These are phyloP conservation scores for Metahyphopichia silvanorum DNA, from an alignment of 805 yeast species.

Conservation along the genomic window DNA sequence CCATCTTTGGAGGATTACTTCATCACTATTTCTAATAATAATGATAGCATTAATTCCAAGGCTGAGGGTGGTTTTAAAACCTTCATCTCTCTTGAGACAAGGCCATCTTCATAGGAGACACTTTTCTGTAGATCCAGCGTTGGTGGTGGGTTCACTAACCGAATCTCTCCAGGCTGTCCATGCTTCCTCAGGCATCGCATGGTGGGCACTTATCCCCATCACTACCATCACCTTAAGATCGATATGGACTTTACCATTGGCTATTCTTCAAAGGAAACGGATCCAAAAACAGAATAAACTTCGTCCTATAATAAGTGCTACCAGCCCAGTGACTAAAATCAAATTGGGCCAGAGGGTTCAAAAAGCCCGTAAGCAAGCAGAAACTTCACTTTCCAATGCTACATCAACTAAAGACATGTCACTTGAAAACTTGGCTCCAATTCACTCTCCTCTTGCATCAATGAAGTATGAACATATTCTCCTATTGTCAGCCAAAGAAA, in stretches of 20 bases:
- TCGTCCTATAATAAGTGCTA: slow-evolving; percentile 69
- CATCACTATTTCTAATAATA: too few relatives aligned
- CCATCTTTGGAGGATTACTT: too few relatives aligned
- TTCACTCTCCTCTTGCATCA: slow-evolving; percentile 30
- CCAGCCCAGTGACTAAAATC: slow-evolving; percentile 67
- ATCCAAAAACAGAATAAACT: slow-evolving; percentile 67
- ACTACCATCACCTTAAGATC: slow-evolving; percentile 67
- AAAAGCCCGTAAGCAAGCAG: slow-evolving; percentile 23
- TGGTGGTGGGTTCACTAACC: slow-evolving; percentile 28
- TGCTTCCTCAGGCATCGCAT: slow-evolving; percentile 61
- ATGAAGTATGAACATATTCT: slow-evolving; percentile 78
- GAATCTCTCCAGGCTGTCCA: slow-evolving; percentile 48
- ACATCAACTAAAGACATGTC: background rate
- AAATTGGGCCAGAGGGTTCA: slow-evolving; percentile 51
- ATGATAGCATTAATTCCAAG: too few relatives aligned
- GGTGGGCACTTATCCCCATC: slow-evolving; percentile 79
- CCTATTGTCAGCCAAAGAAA: slow-evolving; percentile 72
- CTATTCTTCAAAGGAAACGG: slow-evolving; percentile 66
- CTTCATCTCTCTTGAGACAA: too few relatives aligned
- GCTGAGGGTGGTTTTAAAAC: too few relatives aligned
- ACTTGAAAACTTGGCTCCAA: slow-evolving; percentile 3
- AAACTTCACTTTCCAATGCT: slow-evolving; percentile 15
- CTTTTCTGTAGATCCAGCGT: slow-evolving; percentile 29
- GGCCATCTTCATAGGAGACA: slow-evolving; percentile 10
- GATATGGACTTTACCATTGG: slow-evolving; percentile 71